Evolutionary conservation across 306 rosid species (phyloP), one percentile per base, ranked within the genome.

Genomic region (Malus sieversii): DNA sequence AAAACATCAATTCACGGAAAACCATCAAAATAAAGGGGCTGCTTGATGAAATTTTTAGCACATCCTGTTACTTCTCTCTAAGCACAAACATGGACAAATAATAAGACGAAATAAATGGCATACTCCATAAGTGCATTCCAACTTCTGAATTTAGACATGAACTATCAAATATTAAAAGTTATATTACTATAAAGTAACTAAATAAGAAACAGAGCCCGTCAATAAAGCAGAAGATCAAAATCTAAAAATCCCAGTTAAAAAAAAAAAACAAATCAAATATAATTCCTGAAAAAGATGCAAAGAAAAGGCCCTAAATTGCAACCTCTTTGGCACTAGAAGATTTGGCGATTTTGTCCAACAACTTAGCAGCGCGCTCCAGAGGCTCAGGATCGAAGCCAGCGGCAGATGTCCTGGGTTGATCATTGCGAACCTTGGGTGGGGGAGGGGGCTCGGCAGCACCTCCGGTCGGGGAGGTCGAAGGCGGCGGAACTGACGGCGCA

Each of bases 381-480:
- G 99, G 84, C 72, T 86, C 93, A 0, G 97, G 97, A 83, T 95
- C 99, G 83, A 95, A 95, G 1, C 99, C 99, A 3, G 93, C 86
- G n/a, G 99, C 85, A 3, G 92, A 46, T 0, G 92, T 92, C 77
- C 97, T 92, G 0, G 97, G 99, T 14, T 90, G 69, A 75, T 95
- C 91, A 79, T 95, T 95, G 53, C 93, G 96, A 46, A 64, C 84
- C 84, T 85, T 90, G 0, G 93, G 68, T 30, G 68, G 33, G 29
- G 65, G 85, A 6, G 81, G 66, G 1, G 81, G 45, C 58, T 75
- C 84, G 38, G 75, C 32, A 45, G 66, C 74, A 75, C 38, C 82
- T 8, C 66, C 70, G 11, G 81, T 42, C 18, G 18, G 68, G 20
- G 18, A 71, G 13, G 60, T 9, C 15, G 70, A 12, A 20, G 68